Percentiles rank a stretch among this genome's conserved stretches.
Evolutionary conservation across 257 asterid species (phyloP).

Genomic region (Linaria vulgaris): DNA sequence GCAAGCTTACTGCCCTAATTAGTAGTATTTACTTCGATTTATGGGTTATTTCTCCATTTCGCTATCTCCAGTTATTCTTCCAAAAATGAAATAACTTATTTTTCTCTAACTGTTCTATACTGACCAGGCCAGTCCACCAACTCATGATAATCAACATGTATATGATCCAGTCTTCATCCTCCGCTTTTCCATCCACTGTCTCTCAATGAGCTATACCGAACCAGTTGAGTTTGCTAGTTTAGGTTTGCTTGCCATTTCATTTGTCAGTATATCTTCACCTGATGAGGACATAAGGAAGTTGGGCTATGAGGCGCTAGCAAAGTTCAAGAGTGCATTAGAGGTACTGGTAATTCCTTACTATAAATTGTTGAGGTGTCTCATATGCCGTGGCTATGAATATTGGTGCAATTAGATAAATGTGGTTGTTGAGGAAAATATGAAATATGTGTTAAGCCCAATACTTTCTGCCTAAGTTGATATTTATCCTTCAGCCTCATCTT

Average conservation of each 20-base stretch:
- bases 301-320: constrained; percentile 74
- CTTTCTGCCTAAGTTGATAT: not conserved
- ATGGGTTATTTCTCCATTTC: constrained; percentile 13
- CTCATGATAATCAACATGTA: constrained; percentile 41
- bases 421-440: not conserved
- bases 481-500: too few species aligned
- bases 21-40: constrained; percentile 12
- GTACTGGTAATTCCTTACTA: constrained; percentile 35
- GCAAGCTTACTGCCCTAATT: constrained; percentile 13
- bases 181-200: constrained; percentile 75
- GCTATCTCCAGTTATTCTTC: constrained; percentile 7
- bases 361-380: constrained; percentile 4
- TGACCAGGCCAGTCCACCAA: constrained; percentile 46
- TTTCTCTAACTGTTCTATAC: constrained; percentile 18
- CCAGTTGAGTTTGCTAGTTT: constrained; percentile 84
- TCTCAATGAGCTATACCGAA: constrained; percentile 67
- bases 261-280: constrained; percentile 79
- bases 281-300: constrained; percentile 70
- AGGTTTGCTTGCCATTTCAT: constrained; percentile 80
- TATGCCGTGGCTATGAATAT: constrained; percentile 20
- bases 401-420: constrained; percentile 2
- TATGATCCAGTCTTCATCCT: constrained; percentile 90
- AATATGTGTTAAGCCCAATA: not conserved
- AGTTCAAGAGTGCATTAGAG: constrained; percentile 67
- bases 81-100: constrained; percentile 2